Base-by-base conservation (phyloP, 371 early-diverging fungal genomes). In the Mortierella sp. region DNA sequence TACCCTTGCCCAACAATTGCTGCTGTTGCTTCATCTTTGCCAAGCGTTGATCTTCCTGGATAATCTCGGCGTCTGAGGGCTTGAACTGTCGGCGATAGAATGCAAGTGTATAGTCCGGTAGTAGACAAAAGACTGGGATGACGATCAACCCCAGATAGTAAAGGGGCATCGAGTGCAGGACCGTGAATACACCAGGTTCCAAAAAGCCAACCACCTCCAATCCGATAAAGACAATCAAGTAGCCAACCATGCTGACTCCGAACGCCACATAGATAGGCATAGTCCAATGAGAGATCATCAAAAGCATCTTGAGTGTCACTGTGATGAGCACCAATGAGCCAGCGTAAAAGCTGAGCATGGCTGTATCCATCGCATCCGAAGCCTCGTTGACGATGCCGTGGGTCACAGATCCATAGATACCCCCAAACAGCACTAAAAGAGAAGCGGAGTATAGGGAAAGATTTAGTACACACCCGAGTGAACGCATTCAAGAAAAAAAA, bases 21-120 rank as follows among this genome's bases (percentile, higher is more conserved):
- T 53, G 55, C n/a, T 47, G 53, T 39, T 6, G 7, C 45, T 58
- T 62, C 68, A 74, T 61, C 57, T 43, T 54, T 2, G 54, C 54
- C 45, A 74, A 30, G 2, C 60, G 46, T 31, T 74, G 74, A 6
- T 78, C 78, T 48, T 78, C 78, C 50, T 78, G 78, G 24, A 78
- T 67, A 39, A 78, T 78, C 54, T 78, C 63, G 2, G 71, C 78
- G 54, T 78, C 78, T 53, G 70, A 67, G 3, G 78, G 78, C 16
- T 27, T 52, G 57, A 50, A 78, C 49, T 70, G 70, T n/a, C 78
- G 71, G 30, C 54, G 42, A 24, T 43, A 56, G 43, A 53, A 78
- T 8, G 64, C 67, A n/a, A 78, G 30, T n/a, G 62, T 48, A 18
- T 71, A 78, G 45, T 78, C 78, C 27, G 78, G 78, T 55, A 78